Percentiles rank a stretch among this genome's conserved stretches.
These are phyloP conservation scores for Mycena polygramma DNA, from an alignment of 768 basidiomycete species.

Conservation along the genomic window DNA sequence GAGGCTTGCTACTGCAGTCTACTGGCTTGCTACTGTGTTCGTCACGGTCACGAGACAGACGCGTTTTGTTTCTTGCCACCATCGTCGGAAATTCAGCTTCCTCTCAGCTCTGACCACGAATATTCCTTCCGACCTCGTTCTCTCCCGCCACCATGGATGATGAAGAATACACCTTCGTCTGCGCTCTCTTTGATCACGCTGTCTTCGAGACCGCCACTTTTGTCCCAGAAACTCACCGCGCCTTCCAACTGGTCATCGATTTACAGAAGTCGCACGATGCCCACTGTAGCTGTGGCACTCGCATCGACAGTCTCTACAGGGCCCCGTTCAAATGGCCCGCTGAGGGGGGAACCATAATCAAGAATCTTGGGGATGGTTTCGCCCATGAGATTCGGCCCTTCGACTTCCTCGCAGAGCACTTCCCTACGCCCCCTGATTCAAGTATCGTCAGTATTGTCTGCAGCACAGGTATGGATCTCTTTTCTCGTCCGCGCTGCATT, in stretches of 20 bases:
- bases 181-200: neutral
- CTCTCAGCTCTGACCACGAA: too few relatives aligned
- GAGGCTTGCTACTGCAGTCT: neutral
- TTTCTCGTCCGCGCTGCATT: too few relatives aligned
- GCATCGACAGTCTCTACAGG: neutral
- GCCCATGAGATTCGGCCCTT: neutral
- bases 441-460: neutral
- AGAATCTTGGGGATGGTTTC: neutral
- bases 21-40: neutral
- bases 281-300: neutral
- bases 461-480: neutral
- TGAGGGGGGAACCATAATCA: neutral
- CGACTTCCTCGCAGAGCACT: neutral
- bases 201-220: neutral
- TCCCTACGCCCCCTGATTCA: neutral
- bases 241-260: neutral
- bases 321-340: neutral
- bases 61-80: too few relatives aligned
- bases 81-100: too few relatives aligned
- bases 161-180: neutral
- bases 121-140: too few relatives aligned
- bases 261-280: neutral
- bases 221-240: neutral
- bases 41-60: slow-evolving; percentile 10
- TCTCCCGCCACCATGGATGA: too few relatives aligned